Base-by-base conservation (phyloP, 1,284 basidiomycete genomes). In the Pterulicium gracile region DNA sequence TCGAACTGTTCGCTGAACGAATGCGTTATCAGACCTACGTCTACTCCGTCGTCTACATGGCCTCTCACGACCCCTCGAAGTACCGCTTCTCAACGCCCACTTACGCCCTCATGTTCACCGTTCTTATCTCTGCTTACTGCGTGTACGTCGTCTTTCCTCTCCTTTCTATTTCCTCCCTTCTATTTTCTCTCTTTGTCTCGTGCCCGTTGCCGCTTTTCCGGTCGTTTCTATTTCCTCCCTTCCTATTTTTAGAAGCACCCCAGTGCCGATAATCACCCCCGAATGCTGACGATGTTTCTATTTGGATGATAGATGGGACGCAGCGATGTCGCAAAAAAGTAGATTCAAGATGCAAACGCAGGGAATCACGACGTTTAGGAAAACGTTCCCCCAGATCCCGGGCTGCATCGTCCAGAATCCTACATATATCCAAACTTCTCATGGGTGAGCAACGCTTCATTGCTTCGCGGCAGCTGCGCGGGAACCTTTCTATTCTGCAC, bases 1-100 rank as follows among this genome's bases (percentile, higher is more conserved):
- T 22, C 0, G 35, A 21, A 20, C 43, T 51, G 21, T 54, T 42
- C 34, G 24, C 43, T 45, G 13, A n/a, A 7, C 18, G 19, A 3
- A 36, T 41, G 68, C 67, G 55, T n/a, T n/a, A n/a, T n/a, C 49
- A 89, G 86, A 96, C 93, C 46, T 96, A 96, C 63, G 88, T 88
- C 53, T 96, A 98, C 73, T 94, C 93, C 17, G 88, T 95, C 48
- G 85, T 99, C 51, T 98, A 96, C 73, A 98, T 99, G 89, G 86
- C 89, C 7, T 85, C 88, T n/a, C 87, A 94, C 62, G 81, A 95
- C 51, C 90, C 93, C 0, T 75, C 79, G 18, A 79, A 79, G 54
- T 98, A 98, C 71, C 75, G 72, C 36, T 98, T 95, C 74, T 84
- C 89, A 7, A 86, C 84, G 1, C 70, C 73, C 4, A 75, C 72